Conservation (phyloP, 2,329 filamentous ascomycete species). For the Aspergillus sergii region DNA sequence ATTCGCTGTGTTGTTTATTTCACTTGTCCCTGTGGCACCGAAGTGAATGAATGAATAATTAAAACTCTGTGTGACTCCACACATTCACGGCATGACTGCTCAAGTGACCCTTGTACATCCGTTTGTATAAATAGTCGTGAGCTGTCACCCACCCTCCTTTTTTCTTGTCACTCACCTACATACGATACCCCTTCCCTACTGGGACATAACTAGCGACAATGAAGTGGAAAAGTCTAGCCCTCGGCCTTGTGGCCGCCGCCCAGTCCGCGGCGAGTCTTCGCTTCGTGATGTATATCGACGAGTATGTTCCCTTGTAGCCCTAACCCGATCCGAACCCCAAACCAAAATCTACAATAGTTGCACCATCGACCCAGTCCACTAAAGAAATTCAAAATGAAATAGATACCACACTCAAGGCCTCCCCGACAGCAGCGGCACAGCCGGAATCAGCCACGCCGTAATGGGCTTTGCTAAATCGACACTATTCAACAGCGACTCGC, state of each 20-base stretch:
- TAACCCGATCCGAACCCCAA: too few species aligned
- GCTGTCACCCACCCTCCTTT: background rate
- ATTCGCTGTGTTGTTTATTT: background rate
- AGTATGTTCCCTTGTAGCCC: slow-evolving; percentile 37
- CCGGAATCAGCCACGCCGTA: slow-evolving; percentile 57
- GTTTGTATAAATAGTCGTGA: background rate
- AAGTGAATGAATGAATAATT: background rate
- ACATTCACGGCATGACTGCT: background rate
- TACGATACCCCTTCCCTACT: background rate
- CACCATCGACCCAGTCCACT: too few species aligned
- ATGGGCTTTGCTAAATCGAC: slow-evolving; percentile 58
- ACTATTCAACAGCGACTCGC: slow-evolving; percentile 51
- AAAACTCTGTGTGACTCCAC: background rate
- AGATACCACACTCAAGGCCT: slow-evolving; percentile 48
- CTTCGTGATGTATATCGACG: slow-evolving; percentile 51
- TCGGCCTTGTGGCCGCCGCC: slow-evolving; percentile 26
- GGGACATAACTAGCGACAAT: background rate
- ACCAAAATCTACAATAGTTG: too few species aligned
- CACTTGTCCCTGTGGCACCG: background rate
- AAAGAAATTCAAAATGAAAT: background rate
- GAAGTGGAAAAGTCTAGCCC: background rate
- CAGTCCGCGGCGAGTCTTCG: slow-evolving; percentile 33
- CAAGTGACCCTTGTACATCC: background rate
- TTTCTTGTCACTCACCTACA: background rate
- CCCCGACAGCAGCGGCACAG: slow-evolving; percentile 37